Conservation (phyloP, 208 protist species). For the Leishmania tarentolae region DNA sequence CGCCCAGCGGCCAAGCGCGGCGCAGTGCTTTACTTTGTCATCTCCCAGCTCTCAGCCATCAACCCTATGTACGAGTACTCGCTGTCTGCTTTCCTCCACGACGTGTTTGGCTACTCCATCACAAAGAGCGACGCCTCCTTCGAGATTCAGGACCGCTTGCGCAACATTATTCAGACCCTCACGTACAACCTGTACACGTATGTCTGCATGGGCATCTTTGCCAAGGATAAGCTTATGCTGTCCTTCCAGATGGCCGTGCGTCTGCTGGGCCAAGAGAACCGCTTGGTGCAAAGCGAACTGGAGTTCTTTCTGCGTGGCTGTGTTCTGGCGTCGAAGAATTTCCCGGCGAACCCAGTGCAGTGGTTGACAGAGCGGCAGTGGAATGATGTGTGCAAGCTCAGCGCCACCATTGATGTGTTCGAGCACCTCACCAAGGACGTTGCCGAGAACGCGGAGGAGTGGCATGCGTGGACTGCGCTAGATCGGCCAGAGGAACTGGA, state of each 20-base stretch:
- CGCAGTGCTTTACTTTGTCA: slow-evolving; percentile 98
- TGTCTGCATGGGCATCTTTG: slow-evolving; percentile 98
- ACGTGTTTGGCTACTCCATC: slow-evolving; percentile 97
- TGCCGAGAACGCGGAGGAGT: slow-evolving; percentile 80
- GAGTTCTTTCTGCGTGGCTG: slow-evolving; percentile 99
- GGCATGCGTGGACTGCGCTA: slow-evolving; percentile 92
- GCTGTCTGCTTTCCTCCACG: slow-evolving; percentile 96
- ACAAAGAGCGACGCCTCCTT: slow-evolving; percentile 91
- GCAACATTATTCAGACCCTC: slow-evolving; percentile 97
- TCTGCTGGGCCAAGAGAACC: slow-evolving; percentile 91
- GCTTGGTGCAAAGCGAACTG: slow-evolving; percentile 87
- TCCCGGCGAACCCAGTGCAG: slow-evolving; percentile 73
- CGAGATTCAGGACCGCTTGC: slow-evolving; percentile 93
- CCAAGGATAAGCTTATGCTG: slow-evolving; percentile 98
- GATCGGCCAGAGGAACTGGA: slow-evolving; percentile 93
- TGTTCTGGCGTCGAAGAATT: slow-evolving; percentile 93
- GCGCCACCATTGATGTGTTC: slow-evolving; percentile 80
- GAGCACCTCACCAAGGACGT: slow-evolving; percentile 72
- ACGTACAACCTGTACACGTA: slow-evolving; percentile 98
- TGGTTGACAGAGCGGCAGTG: slow-evolving; percentile 97
- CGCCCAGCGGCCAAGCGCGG: slow-evolving; percentile 96
- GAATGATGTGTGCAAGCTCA: slow-evolving; percentile 95
- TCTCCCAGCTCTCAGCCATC: slow-evolving; percentile 95
- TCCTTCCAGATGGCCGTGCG: slow-evolving; percentile 97
- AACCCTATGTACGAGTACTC: slow-evolving; percentile 99